Base-by-base conservation (phyloP, 2,329 filamentous ascomycete genomes). In the Emergomyces pasteurianus region DNA sequence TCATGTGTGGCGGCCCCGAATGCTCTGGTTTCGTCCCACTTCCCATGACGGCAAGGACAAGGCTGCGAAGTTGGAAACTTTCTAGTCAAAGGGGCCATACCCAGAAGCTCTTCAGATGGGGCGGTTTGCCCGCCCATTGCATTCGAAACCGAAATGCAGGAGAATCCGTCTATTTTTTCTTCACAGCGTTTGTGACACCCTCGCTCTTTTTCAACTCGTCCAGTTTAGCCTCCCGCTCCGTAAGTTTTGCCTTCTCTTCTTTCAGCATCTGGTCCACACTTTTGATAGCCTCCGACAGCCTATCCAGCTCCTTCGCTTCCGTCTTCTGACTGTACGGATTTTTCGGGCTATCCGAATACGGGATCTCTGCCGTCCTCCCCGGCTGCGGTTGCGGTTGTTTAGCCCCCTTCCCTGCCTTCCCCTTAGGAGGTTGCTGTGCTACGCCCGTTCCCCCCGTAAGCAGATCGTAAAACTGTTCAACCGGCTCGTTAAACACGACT, bases 401-500 rank as follows among this genome's bases (percentile, higher is more conserved):
- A 67, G 73, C 63, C 66, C 78, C 79, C 66, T 86, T 84, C 34
- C 82, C 81, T 46, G 82, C 83, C 66, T 83, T 84, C 49, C 82
- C 83, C 60, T 81, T 81, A 21, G 68, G 66, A 62, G 58, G 71
- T 63, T 82, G 83, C 49, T 67, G 67, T 4, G 63, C 62, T n/a
- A 67, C 54, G 2, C 63, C 60, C 31, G 86, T 84, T 63, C 89
- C 89, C 6, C 82, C 81, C 1, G 91, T 97, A 63, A 99, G 80
- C 34, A 90, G 80, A 64, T 95, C 90, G 75, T 90, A 96, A 70
- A 99, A 92, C 53, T 88, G 84, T 74, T 96, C 90, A 68, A 91
- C 94, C 0, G 94, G 94, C 74, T 99, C 94, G 76, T 96, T 97
- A 81, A 99, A 99, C 57, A 97, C 83, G 65, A 97, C 88, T 70